Evolutionary conservation across 2,329 filamentous ascomycete species (phyloP), one percentile per base, ranked within the genome.

Genomic region (Exophiala phaeomuriformis): DNA sequence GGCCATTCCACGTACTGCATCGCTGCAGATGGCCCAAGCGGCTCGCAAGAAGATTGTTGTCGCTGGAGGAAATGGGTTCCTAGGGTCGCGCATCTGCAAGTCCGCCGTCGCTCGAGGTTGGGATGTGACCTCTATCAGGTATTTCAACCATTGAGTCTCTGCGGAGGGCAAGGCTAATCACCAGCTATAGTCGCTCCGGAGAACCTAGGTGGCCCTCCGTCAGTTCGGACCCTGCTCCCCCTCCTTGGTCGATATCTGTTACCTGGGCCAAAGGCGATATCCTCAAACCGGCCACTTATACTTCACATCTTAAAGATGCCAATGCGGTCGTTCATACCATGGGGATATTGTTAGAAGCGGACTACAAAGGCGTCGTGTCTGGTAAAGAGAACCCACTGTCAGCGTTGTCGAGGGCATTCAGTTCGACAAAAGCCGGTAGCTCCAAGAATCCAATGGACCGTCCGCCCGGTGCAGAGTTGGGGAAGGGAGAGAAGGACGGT

Each of bases 341-440:
- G 85, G 93, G 93, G 6, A 96, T 98, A 64, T 78, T 98, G 12
- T 81, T 98, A 6, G 93, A 98, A 75, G 90, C 90, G 47, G 93
- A 98, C 75, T 98, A 98, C 81, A 98, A 98, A 72, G 87, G 86
- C 62, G 85, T 95, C 10, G 68, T 98, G 29, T 85, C 83, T 19
- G 93, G 93, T 47, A 83, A 81, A 56, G 90, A 95, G 65, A 89
- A 87, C 0, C 83, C 89, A n/a, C 71, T 95, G 49, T 72, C 82
- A 4, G 91, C 89, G 1, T 74, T 98, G 9, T 80, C 81, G 58
- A 84, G 85, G 64, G 88, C 89, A 29, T 95, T 97, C 68, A 82
- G 83, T 48, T 68, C 81, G 1, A 77, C 79, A 1, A 85, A 84
- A 61, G 47, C 58, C 33, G 75, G 72, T 65, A 79, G 82, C 52